phyloP scores from a whole-genome alignment of 176 grass and related monocot species.

The Eleusine coracana region DNA sequence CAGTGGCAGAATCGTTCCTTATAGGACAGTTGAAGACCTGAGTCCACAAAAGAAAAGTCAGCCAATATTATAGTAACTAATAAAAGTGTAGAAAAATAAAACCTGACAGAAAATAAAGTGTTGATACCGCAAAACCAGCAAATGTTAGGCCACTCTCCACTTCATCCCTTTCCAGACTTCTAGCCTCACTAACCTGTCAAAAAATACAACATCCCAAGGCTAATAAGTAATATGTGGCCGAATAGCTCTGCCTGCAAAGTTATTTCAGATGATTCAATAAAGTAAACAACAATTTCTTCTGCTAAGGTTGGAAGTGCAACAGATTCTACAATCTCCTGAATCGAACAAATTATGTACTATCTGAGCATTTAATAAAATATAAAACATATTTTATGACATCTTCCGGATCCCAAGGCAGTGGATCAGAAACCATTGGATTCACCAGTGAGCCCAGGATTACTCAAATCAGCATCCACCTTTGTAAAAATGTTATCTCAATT shows the following conservation, averaged over 20 bases:
- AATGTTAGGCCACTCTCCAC: constrained; percentile 83
- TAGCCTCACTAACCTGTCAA: constrained; percentile 94
- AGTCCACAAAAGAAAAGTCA: constrained; percentile 36
- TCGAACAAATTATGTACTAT: background rate
- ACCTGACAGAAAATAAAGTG: background rate
- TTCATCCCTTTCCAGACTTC: constrained; percentile 85
- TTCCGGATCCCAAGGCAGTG: constrained; percentile 7
- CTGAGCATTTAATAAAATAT: constrained; percentile 22
- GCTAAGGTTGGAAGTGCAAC: background rate
- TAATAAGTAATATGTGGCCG: background rate
- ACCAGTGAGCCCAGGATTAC: background rate
- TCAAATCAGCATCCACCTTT: constrained; percentile 15
- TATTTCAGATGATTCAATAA: background rate
- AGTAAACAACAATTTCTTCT: background rate
- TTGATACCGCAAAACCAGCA: constrained; percentile 94
- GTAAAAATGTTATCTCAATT: constrained; percentile 9
- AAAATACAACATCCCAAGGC: constrained; percentile 9
- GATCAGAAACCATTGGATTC: constrained; percentile 9
- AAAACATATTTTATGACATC: constrained; percentile 23
- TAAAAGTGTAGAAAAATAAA: background rate
- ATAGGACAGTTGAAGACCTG: constrained; percentile 99
- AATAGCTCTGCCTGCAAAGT: constrained; percentile 12
- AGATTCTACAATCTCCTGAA: background rate
- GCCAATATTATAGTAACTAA: constrained; percentile 8
- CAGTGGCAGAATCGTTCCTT: constrained; percentile 78